Conservation (phyloP, 805 yeast species). For the Metschnikowia chrysomelidarum region DNA sequence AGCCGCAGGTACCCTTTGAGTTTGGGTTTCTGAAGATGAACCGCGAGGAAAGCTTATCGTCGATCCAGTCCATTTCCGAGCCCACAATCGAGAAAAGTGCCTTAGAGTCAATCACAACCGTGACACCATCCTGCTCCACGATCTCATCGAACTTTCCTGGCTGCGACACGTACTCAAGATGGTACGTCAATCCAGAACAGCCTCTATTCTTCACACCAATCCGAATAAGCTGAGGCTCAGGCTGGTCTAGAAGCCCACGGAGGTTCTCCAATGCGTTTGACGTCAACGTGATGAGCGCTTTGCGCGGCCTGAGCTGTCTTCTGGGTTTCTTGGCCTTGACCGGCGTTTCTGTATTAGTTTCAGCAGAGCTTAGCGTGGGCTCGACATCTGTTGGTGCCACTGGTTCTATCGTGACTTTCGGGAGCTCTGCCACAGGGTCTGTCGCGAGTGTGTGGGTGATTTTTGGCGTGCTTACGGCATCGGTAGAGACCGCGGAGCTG, state of each 20-base stretch:
- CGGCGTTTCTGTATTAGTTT: slow-evolving; percentile 6
- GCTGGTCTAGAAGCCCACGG: slow-evolving; percentile 63
- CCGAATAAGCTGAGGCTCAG: slow-evolving; percentile 84
- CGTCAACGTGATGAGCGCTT: slow-evolving; percentile 81
- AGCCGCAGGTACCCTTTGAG: slow-evolving; percentile 97
- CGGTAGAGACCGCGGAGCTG: neutral
- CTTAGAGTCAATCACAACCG: slow-evolving; percentile 89
- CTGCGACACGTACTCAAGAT: slow-evolving; percentile 81
- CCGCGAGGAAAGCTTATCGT: slow-evolving; percentile 83
- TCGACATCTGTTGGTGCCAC: neutral
- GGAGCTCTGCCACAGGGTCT: slow-evolving; percentile 8
- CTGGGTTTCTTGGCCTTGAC: slow-evolving; percentile 29
- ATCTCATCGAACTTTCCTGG: slow-evolving; percentile 96
- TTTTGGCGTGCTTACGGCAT: slow-evolving; percentile 2
- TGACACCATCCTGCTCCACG: slow-evolving; percentile 90
- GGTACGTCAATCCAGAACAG: slow-evolving; percentile 92
- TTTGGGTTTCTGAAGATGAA: slow-evolving; percentile 95
- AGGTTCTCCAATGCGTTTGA: slow-evolving; percentile 76
- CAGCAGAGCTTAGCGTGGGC: neutral
- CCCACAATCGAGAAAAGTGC: slow-evolving; percentile 96
- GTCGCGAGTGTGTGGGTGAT: slow-evolving; percentile 3
- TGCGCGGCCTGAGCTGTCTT: slow-evolving; percentile 78
- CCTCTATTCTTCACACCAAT: slow-evolving; percentile 96
- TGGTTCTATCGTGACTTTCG: slow-evolving; percentile 5
- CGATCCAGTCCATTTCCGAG: slow-evolving; percentile 98